phyloP scores from a whole-genome alignment of 2,329 filamentous ascomycete species.

The Sphaceloma murrayae region DNA sequence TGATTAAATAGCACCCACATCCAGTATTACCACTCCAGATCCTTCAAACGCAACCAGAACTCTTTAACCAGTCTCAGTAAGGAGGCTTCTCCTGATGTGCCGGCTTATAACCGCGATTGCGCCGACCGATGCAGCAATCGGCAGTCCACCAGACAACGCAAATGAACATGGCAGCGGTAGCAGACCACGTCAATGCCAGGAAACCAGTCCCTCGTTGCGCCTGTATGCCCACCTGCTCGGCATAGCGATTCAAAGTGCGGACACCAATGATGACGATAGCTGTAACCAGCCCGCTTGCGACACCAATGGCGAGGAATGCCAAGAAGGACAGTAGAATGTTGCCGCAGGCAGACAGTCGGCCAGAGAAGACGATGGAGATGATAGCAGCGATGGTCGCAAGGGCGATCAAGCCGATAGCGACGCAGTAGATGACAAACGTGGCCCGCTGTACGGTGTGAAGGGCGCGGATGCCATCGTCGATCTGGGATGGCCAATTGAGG shows the following conservation, averaged over 20 bases:
- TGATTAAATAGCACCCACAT: background rate
- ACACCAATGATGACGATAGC: constrained; percentile 49
- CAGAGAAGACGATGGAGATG: constrained; percentile 37
- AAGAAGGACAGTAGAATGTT: constrained; percentile 43
- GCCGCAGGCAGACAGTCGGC: constrained; percentile 38
- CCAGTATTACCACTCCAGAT: background rate
- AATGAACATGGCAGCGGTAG: constrained; percentile 29
- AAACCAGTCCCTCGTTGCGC: constrained; percentile 46
- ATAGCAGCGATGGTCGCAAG: constrained; percentile 41
- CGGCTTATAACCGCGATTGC: constrained; percentile 3
- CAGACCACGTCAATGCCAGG: constrained; percentile 51
- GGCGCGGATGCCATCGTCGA: constrained; percentile 44
- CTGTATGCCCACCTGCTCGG: constrained; percentile 40
- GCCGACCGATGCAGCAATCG: constrained; percentile 9
- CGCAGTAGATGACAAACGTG: constrained; percentile 51
- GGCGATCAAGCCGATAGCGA: constrained; percentile 46
- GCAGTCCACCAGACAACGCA: constrained; percentile 12
- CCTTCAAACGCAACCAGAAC: background rate
- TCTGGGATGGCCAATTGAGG: constrained; percentile 48
- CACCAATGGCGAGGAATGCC: constrained; percentile 53
- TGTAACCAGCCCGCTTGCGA: constrained; percentile 64
- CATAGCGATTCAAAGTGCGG: constrained; percentile 45
- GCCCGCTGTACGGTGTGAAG: constrained; percentile 43
- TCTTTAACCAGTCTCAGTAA: background rate
- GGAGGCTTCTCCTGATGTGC: constrained; percentile 11